Evolutionary conservation across 768 basidiomycete species (phyloP).

Genomic region (Macrolepiota dolichaula): DNA sequence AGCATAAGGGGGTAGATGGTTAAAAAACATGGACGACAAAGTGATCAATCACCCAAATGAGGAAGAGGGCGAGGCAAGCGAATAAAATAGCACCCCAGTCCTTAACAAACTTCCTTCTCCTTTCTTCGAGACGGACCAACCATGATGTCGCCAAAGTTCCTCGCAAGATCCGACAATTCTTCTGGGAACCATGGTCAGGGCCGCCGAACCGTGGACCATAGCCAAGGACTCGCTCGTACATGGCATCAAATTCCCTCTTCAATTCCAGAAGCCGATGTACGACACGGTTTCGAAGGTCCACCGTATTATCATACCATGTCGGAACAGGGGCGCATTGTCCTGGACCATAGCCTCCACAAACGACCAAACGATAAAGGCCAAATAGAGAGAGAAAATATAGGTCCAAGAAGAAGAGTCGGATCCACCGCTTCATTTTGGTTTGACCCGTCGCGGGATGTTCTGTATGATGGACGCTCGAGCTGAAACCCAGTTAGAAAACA

Average conservation of each 20-base stretch:
- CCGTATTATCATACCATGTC: conserved; percentile 4
- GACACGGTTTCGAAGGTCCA: neutral
- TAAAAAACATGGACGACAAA: neutral
- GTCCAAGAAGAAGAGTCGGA: conserved; percentile 4
- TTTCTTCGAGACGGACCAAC: neutral
- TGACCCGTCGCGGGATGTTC: neutral
- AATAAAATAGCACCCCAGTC: neutral
- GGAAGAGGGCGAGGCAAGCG: neutral
- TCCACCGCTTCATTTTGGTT: neutral
- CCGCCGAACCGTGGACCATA: neutral
- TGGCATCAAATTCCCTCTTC: neutral
- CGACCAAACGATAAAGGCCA: conserved; percentile 2
- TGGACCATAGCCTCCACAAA: conserved; percentile 3
- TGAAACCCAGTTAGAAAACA: no score
- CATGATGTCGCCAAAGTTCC: neutral
- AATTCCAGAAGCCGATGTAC: neutral
- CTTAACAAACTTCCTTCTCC: neutral
- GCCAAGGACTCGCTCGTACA: neutral
- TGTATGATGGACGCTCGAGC: neutral
- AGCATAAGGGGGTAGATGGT: neutral
- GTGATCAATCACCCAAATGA: neutral
- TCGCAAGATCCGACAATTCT: neutral
- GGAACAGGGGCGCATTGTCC: neutral
- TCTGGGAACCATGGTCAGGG: neutral
- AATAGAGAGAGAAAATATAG: neutral